These are phyloP conservation scores for Prosopis cineraria DNA, from an alignment of 306 rosid genomes.

Conservation along the genomic window DNA sequence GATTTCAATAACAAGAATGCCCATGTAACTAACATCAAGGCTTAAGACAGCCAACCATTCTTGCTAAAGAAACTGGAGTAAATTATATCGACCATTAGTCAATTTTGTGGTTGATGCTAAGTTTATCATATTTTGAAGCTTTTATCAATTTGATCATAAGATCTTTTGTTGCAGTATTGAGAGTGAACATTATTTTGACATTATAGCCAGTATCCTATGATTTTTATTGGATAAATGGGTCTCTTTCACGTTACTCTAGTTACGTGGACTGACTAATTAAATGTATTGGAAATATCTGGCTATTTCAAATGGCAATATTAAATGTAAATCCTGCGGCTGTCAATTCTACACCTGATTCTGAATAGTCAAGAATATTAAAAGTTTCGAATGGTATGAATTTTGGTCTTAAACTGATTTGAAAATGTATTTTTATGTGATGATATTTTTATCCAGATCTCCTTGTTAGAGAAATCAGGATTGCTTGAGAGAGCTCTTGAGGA, in stretches of 20 bases:
- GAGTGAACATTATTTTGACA: background rate
- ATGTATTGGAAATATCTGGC: background rate
- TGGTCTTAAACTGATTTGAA: slow-evolving; percentile 5
- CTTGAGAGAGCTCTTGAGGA: slow-evolving; percentile 86
- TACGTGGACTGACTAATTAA: background rate
- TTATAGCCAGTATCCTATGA: slow-evolving; percentile 9
- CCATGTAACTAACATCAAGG: background rate
- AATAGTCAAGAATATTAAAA: slow-evolving; percentile 23
- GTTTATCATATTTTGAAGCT: slow-evolving; percentile 10
- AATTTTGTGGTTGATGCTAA: slow-evolving; percentile 11
- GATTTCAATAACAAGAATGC: background rate
- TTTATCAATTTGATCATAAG: slow-evolving; percentile 5
- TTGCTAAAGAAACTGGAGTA: background rate
- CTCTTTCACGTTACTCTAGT: background rate
- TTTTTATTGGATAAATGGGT: background rate
- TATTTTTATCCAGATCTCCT: slow-evolving; percentile 61
- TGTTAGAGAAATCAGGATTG: slow-evolving; percentile 80
- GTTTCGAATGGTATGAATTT: background rate
- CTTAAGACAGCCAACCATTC: background rate
- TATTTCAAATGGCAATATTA: background rate
- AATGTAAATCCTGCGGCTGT: slow-evolving; percentile 30
- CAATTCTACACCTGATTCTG: slow-evolving; percentile 9
- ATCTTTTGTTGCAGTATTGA: slow-evolving; percentile 10
- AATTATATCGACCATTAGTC: background rate
- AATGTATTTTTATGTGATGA: slow-evolving; percentile 18